A percentile compares a stretch with the other conserved stretches of the same genome.
Evolutionary conservation across 306 rosid species (phyloP).

Genomic region (Pueraria montana): DNA sequence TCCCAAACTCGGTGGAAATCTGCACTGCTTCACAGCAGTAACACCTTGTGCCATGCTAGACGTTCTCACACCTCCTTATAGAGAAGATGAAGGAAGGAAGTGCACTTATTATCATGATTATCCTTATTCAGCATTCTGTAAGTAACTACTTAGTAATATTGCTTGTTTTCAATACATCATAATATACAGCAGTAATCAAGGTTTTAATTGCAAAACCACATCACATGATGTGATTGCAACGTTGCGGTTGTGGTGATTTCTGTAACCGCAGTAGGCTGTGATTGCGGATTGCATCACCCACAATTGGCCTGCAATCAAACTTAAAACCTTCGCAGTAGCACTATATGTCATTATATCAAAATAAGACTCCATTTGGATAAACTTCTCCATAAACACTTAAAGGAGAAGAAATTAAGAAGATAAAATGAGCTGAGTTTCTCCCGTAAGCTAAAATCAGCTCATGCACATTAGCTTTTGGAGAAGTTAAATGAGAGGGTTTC

Average conservation of each 20-base stretch:
- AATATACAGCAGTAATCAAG: neutral
- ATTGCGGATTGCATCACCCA: neutral
- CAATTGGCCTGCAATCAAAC: neutral
- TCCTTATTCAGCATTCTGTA: conserved; percentile 77
- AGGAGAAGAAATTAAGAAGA: neutral
- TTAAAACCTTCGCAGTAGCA: neutral
- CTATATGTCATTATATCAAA: neutral
- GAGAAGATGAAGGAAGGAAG: conserved; percentile 81
- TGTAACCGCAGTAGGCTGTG: neutral
- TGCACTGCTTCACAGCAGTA: conserved; percentile 90
- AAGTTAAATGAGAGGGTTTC: neutral
- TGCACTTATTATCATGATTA: conserved; percentile 88
- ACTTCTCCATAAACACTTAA: neutral
- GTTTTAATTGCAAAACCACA: neutral
- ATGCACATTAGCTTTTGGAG: neutral
- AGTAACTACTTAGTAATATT: conserved; percentile 47
- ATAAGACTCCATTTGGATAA: neutral
- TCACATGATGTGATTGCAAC: neutral
- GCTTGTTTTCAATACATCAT: neutral
- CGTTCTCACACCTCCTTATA: conserved; percentile 87
- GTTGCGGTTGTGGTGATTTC: neutral
- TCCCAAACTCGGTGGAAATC: conserved; percentile 85
- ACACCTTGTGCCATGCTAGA: conserved; percentile 93
- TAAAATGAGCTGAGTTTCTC: too few relatives aligned
- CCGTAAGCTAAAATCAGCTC: neutral